Evolutionary conservation across 305 asterid species (phyloP).

Genomic region (Caryopteris hybrid): DNA sequence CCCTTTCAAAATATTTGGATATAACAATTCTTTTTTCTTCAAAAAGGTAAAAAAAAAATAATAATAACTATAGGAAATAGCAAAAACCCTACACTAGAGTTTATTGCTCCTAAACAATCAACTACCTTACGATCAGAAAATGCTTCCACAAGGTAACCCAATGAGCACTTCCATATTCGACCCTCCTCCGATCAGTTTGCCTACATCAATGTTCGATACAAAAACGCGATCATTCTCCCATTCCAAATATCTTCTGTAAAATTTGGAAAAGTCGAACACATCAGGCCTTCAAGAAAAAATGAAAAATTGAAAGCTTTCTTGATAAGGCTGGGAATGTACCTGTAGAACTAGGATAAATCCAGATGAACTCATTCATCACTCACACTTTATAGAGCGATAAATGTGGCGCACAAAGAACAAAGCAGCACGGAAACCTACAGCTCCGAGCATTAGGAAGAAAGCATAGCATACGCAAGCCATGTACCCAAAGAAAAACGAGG

Average conservation of each 20-base stretch:
- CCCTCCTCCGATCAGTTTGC: no score
- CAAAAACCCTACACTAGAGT: conserved; percentile 1
- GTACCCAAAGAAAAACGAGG: conserved; percentile 75
- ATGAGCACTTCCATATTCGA: background rate
- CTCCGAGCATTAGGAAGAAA: conserved; percentile 81
- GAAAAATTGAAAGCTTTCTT: no score
- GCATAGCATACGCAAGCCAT: conserved; percentile 80
- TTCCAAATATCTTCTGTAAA: conserved; percentile 1
- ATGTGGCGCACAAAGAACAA: conserved; percentile 72
- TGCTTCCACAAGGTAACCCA: conserved; percentile 9
- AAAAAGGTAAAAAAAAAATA: background rate
- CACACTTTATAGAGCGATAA: conserved; percentile 67
- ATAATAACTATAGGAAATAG: background rate
- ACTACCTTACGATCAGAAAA: conserved; percentile 15
- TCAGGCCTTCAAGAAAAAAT: no score
- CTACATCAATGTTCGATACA: background rate
- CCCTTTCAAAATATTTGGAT: no score
- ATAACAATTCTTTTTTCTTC: no score
- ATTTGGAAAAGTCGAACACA: background rate
- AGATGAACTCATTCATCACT: conserved; percentile 25
- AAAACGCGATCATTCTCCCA: conserved; percentile 2
- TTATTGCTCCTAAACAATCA: conserved; percentile 14
- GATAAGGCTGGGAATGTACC: conserved; percentile 18
- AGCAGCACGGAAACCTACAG: conserved; percentile 75
- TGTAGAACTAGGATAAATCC: conserved; percentile 10